Evolutionary conservation across 495 filamentous ascomycete genomes (phyloP), one percentile per base, ranked within the genome.

Genomic region (Aeminium ludgeri): DNA sequence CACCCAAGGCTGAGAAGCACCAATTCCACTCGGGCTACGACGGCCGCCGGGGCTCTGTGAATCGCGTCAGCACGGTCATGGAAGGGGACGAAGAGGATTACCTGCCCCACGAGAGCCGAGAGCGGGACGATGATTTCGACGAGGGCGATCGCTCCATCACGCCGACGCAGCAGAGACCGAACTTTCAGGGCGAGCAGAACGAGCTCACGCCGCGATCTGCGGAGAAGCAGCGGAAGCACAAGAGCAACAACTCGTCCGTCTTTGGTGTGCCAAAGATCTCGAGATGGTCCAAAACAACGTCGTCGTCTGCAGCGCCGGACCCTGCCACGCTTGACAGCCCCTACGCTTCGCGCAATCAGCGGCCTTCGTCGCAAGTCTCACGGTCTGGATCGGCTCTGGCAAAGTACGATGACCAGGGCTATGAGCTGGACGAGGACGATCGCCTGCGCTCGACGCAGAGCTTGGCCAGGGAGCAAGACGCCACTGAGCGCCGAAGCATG

Each of bases 261-360:
- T 89, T 86, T 35, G 58, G 54, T 15, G 50, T 50, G 62, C 82
- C 85, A 18, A 92, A 86, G 60, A 82, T 94, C 44, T 96, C 91
- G 10, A 75, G 89, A 23, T 99, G 89, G 89, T 95, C 87, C 3
- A 86, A 89, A 60, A 95, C 89, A 16, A 96, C 89, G 3, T 70
- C 86, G 17, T 89, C 91, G 2, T 78, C 79, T n/a, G 65, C 67
- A 44, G 70, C 68, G n/a, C 48, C 48, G 1, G 48, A 51, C 33
- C 28, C 30, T 0, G 35, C 44, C 1, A 18, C 11, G 64, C 35
- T 48, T 40, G 57, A 36, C 48, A 62, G 40, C 47, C 72, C 48
- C 65, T 66, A 35, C 62, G 70, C 43, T 3, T 4, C 12, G 50
- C 63, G 64, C 30, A 66, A 67, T 37, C 63, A 70, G 37, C 66